A percentile compares a stretch with the other conserved stretches of the same genome.
These are phyloP conservation scores for Rachicladosporium sp. DNA, from an alignment of 2,329 filamentous ascomycete genomes.

Conservation along the genomic window DNA sequence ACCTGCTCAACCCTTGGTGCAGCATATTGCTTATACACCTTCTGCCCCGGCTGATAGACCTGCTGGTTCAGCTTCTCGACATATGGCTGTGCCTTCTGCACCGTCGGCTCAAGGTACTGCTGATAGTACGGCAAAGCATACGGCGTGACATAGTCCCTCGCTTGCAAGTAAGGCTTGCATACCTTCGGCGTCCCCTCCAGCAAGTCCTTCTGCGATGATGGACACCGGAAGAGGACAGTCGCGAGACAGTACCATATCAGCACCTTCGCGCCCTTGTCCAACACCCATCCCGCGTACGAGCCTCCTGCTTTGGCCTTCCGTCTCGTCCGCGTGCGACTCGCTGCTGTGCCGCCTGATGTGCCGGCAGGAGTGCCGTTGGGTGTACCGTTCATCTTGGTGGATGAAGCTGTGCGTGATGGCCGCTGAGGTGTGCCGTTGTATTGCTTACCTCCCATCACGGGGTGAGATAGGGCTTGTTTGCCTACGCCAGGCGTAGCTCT, in stretches of 20 bases:
- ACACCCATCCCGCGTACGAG: conserved; percentile 13
- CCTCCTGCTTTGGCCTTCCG: neutral
- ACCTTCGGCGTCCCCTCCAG: conserved; percentile 59
- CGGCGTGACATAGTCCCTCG: conserved; percentile 54
- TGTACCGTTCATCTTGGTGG: no score
- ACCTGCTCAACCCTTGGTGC: conserved; percentile 59
- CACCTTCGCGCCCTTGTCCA: conserved; percentile 37
- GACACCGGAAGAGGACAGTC: conserved; percentile 73
- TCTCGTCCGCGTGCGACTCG: no score
- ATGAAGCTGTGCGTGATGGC: no score
- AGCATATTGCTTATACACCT: conserved; percentile 55
- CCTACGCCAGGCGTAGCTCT: no score
- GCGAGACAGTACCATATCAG: conserved; percentile 76
- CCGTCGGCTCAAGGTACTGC: conserved; percentile 69
- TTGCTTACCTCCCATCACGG: no score
- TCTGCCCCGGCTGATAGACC: conserved; percentile 56
- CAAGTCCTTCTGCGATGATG: conserved; percentile 54
- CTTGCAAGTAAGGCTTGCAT: conserved; percentile 68
- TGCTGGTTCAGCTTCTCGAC: conserved; percentile 42
- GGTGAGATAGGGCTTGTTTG: no score
- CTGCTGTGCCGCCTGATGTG: no score
- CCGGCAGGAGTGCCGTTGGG: no score
- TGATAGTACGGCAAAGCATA: conserved; percentile 78
- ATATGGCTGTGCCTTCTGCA: conserved; percentile 67
- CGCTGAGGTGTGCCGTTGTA: no score